Evolutionary conservation across 345 rosid genomes (phyloP).

Genomic region (Capsella bursapastoris): DNA sequence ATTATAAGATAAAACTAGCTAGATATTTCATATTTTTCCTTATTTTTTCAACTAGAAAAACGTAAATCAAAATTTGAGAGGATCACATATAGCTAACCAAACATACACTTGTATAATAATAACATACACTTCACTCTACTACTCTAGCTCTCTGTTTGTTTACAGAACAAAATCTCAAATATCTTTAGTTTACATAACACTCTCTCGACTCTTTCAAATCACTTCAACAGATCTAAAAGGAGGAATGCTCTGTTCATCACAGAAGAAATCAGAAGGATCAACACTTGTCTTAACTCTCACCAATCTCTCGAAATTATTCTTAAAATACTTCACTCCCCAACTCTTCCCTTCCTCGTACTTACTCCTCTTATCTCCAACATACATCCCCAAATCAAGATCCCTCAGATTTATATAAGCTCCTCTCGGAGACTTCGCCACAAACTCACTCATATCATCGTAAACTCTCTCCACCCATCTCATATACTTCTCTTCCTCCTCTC

Average conservation of each 20-base stretch:
- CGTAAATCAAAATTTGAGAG: neutral
- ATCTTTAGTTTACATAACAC: neutral
- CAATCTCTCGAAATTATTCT: conserved; percentile 44
- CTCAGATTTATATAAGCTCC: conserved; percentile 53
- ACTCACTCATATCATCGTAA: conserved; percentile 53
- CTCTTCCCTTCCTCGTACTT: conserved; percentile 43
- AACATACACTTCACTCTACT: conserved; percentile 2
- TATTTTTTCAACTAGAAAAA: neutral
- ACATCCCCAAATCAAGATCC: conserved; percentile 59
- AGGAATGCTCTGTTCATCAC: conserved; percentile 48
- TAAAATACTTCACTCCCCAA: conserved; percentile 49
- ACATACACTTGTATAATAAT: too few species aligned
- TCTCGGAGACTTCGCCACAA: conserved; percentile 64
- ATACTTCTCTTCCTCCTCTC: conserved; percentile 37
- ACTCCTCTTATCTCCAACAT: conserved; percentile 14
- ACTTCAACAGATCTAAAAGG: conserved; percentile 17
- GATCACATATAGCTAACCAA: neutral
- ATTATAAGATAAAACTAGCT: neutral
- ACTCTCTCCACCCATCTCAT: conserved; percentile 45
- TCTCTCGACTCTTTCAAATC: conserved; percentile 4
- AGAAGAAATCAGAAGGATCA: conserved; percentile 47
- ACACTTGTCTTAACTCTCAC: conserved; percentile 45
- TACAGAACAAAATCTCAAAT: neutral
- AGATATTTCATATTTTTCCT: neutral
- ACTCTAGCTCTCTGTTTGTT: neutral